Evolutionary conservation across 2,329 filamentous ascomycete species (phyloP).

Genomic region (Xylariaceae sp.): DNA sequence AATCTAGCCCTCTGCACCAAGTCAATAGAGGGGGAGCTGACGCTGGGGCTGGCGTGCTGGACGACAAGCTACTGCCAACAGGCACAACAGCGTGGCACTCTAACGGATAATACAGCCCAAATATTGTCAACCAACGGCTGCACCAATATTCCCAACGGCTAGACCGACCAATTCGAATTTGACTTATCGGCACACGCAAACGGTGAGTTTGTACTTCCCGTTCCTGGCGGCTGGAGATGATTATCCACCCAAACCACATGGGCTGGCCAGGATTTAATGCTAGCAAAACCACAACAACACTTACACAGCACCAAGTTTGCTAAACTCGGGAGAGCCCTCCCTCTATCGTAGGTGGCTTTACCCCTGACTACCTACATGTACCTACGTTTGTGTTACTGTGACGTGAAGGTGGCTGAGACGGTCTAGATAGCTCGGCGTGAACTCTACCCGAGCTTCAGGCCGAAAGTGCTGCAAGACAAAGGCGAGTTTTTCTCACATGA

Average conservation of each 20-base stretch:
- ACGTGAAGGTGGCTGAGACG: slow-evolving; percentile 19
- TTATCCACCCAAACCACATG: slow-evolving; percentile 14
- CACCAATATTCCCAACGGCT: slow-evolving; percentile 15
- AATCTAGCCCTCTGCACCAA: slow-evolving; percentile 19
- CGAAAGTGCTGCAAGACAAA: neutral
- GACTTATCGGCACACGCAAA: neutral
- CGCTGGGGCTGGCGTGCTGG: neutral
- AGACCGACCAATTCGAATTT: neutral
- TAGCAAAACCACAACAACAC: neutral
- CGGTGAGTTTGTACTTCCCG: neutral
- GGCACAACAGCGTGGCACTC: neutral
- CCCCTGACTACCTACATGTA: neutral
- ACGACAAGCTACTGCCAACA: neutral
- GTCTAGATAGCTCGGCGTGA: slow-evolving; percentile 1
- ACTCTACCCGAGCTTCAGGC: neutral
- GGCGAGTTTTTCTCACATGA: neutral
- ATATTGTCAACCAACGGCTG: slow-evolving; percentile 4
- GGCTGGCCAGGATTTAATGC: no score
- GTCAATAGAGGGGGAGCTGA: slow-evolving; percentile 25
- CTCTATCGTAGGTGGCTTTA: slow-evolving; percentile 3
- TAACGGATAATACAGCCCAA: neutral
- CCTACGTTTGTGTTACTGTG: slow-evolving; percentile 4
- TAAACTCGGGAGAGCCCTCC: neutral
- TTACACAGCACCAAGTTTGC: neutral
- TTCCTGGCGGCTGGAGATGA: neutral